phyloP scores from a whole-genome alignment of 495 filamentous ascomycete species.

The Ramalina peruviana region DNA sequence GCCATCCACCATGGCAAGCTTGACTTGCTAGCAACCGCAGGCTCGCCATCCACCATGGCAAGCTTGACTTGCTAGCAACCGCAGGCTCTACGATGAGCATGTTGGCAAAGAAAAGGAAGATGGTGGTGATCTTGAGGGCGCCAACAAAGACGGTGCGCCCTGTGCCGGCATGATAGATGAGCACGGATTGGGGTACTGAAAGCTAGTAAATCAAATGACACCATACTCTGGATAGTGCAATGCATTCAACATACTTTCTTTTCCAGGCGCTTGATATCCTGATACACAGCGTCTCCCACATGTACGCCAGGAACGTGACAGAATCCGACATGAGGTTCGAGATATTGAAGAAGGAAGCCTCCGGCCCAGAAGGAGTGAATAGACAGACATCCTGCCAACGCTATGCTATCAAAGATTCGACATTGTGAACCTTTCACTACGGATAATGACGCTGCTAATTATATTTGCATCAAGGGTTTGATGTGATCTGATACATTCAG shows the following conservation, averaged over 20 bases:
- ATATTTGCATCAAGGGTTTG: too few species aligned
- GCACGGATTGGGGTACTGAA: slow-evolving; percentile 41
- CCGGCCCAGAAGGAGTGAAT: too few species aligned
- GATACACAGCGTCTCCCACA: background rate
- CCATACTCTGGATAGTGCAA: background rate
- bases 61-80: slow-evolving; percentile 35
- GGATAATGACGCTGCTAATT: too few species aligned
- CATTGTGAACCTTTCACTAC: too few species aligned
- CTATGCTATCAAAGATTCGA: too few species aligned
- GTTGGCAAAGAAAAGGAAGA: slow-evolving; percentile 55
- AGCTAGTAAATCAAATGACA: background rate
- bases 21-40: slow-evolving; percentile 37
- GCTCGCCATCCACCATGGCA: slow-evolving; percentile 35
- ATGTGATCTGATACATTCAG: too few species aligned
- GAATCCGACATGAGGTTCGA: too few species aligned
- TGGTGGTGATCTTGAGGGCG: slow-evolving; percentile 51
- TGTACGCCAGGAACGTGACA: background rate
- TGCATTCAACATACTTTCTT: background rate
- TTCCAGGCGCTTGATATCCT: slow-evolving; percentile 2
- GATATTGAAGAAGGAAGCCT: too few species aligned
- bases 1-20: slow-evolving; percentile 32
- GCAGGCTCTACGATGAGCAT: slow-evolving; percentile 44
- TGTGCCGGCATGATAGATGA: slow-evolving; percentile 63
- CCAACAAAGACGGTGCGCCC: slow-evolving; percentile 50
- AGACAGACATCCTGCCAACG: too few species aligned